Evolutionary conservation across 768 basidiomycete species (phyloP), one percentile per base, ranked within the genome.

Genomic region (Collybiopsis confluens): DNA sequence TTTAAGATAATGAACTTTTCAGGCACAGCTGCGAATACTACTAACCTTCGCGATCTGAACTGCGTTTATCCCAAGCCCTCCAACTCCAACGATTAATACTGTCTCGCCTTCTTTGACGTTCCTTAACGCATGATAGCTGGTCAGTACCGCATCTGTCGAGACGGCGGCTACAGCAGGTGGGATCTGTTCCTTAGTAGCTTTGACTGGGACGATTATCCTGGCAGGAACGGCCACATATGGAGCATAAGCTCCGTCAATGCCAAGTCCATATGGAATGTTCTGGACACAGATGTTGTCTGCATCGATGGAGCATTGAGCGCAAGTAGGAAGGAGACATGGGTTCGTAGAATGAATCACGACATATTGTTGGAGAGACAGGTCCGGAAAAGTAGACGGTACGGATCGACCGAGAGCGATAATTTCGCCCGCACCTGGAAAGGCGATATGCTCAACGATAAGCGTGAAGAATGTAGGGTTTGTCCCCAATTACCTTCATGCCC

Each of bases 11-110:
- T 21, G 16, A 23, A 41, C 40, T 11, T 6, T 10, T 8, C 9
- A 2, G 26, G 9, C 1, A 6, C 10, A 41, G 24, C 23, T 33
- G 20, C n/a, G 18, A 42, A 28, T 9, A 33, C 38, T 15, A 41
- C 38, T 15, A 41, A 52, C 38, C 24, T 52, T 52, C 24, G 38
- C 50, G 23, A 52, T 52, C 50, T 52, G 50, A n/a, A 52, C 8
- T 8, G 40, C 38, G 21, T 52, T 52, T 9, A 33, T 52, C 9
- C 50, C 50, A 20, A 52, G 38, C 35, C 50, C 49, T 5, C 49
- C 49, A n/a, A 51, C 15, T 27, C 49, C 50, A 9, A 52, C n/a
- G 2, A 52, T 16, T 5, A 52, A 44, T 18, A 52, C 40, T 16
- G 40, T 52, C n/a, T 52, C 40, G 6, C 50, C 50, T 18, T 11